Evolutionary conservation across 495 filamentous ascomycete species (phyloP).

Genomic region (Penicillium goetzii): DNA sequence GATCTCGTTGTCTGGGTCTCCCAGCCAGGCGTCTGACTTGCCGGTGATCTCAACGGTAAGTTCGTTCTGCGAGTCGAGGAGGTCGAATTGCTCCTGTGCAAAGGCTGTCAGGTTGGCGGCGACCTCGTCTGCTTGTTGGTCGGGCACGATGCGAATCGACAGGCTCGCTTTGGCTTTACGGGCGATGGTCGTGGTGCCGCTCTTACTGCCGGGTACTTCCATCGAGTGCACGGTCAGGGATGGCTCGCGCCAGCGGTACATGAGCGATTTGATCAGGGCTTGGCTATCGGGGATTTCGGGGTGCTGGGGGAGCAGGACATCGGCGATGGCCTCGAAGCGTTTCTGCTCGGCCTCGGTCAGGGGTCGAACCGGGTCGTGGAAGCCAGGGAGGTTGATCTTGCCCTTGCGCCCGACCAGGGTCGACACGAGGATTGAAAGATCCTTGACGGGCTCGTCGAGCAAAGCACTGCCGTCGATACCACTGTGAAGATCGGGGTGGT

Average conservation of each 20-base stretch:
- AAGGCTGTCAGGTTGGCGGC: slow-evolving; percentile 66
- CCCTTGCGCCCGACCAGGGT: slow-evolving; percentile 71
- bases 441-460: slow-evolving; percentile 87
- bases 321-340: slow-evolving; percentile 82
- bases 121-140: slow-evolving; percentile 80
- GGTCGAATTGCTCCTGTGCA: slow-evolving; percentile 69
- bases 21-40: slow-evolving; percentile 94
- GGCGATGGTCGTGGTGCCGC: slow-evolving; percentile 84
- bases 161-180: slow-evolving; percentile 81
- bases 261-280: slow-evolving; percentile 73
- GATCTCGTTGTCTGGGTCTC: slow-evolving; percentile 86
- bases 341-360: slow-evolving; percentile 75
- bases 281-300: slow-evolving; percentile 68
- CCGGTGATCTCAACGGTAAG: slow-evolving; percentile 85
- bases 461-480: slow-evolving; percentile 91
- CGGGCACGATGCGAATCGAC: slow-evolving; percentile 89
- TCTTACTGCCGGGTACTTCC: slow-evolving; percentile 64
- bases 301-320: slow-evolving; percentile 70
- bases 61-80: slow-evolving; percentile 75
- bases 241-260: slow-evolving; percentile 94
- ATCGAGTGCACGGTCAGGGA: slow-evolving; percentile 92
- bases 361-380: slow-evolving; percentile 81
- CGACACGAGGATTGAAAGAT: slow-evolving; percentile 78
- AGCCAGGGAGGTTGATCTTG: slow-evolving; percentile 67
- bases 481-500: slow-evolving; percentile 87